Evolutionary conservation across 2,329 filamentous ascomycete species (phyloP).

Genomic region (Geoglossum cookeanum): DNA sequence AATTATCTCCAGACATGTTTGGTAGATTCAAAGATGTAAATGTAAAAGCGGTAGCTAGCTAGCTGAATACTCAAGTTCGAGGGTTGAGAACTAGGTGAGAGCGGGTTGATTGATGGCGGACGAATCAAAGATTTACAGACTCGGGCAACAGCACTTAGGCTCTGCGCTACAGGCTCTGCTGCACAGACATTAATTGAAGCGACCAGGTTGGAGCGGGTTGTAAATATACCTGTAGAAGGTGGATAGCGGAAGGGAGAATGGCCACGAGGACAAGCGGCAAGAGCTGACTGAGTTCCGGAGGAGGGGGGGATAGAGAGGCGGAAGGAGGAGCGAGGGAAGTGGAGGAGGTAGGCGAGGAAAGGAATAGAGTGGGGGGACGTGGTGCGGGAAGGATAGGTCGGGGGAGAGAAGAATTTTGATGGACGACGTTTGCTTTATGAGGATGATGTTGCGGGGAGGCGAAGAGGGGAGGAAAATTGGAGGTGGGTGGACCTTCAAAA

Average conservation of each 20-base stretch:
- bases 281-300: slow-evolving; percentile 9
- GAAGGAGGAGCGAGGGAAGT: slow-evolving; percentile 6
- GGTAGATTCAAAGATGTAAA: background rate
- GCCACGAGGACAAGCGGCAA: slow-evolving; percentile 8
- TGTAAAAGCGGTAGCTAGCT: background rate
- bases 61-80: background rate
- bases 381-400: slow-evolving; percentile 6
- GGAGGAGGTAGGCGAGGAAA: slow-evolving; percentile 6
- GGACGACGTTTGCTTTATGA: background rate
- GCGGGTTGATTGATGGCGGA: background rate
- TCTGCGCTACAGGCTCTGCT: background rate
- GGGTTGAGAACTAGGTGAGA: background rate
- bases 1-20: slow-evolving; percentile 42
- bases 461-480: background rate
- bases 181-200: slow-evolving; percentile 5
- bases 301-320: slow-evolving; percentile 11
- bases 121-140: background rate
- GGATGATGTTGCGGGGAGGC: background rate
- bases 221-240: background rate
- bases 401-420: slow-evolving; percentile 1
- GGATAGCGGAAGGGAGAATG: slow-evolving; percentile 7
- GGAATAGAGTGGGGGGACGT: slow-evolving; percentile 8
- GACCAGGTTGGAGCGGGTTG: slow-evolving; percentile 8
- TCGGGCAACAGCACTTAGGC: background rate
- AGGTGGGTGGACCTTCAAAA: background rate